These are phyloP conservation scores for Colletotrichum shisoi DNA, from an alignment of 2,329 filamentous ascomycete species.

Conservation along the genomic window DNA sequence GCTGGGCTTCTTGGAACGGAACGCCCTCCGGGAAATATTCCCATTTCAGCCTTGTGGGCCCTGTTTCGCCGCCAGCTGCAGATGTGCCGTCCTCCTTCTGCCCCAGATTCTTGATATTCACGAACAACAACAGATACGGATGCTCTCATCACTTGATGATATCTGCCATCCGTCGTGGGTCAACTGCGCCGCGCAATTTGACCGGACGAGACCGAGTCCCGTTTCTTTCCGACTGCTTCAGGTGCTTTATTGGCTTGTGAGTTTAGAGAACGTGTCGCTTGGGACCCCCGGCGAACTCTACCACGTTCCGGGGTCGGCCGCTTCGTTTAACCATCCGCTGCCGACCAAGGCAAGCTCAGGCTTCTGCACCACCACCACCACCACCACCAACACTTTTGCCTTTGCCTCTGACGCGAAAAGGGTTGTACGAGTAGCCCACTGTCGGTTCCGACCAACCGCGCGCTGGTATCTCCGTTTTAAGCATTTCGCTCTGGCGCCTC, in stretches of 20 bases:
- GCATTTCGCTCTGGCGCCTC: neutral
- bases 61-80: conserved; percentile 3
- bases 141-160: neutral
- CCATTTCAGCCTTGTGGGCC: conserved; percentile 37
- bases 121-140: no score
- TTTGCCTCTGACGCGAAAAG: no score
- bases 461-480: neutral
- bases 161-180: neutral
- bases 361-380: no score
- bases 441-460: neutral
- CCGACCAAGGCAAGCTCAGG: neutral
- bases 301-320: neutral
- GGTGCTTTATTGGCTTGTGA: no score
- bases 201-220: no score
- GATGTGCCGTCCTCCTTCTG: neutral
- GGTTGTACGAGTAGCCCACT: neutral
- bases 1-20: conserved; percentile 29
- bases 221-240: neutral
- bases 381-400: no score
- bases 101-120: neutral
- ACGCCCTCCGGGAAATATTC: conserved; percentile 4
- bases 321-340: neutral
- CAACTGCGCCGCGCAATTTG: no score
- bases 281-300: neutral
- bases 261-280: neutral